Conservation (phyloP, 2,329 filamentous ascomycete species). For the Aspergillus carbonarius region DNA sequence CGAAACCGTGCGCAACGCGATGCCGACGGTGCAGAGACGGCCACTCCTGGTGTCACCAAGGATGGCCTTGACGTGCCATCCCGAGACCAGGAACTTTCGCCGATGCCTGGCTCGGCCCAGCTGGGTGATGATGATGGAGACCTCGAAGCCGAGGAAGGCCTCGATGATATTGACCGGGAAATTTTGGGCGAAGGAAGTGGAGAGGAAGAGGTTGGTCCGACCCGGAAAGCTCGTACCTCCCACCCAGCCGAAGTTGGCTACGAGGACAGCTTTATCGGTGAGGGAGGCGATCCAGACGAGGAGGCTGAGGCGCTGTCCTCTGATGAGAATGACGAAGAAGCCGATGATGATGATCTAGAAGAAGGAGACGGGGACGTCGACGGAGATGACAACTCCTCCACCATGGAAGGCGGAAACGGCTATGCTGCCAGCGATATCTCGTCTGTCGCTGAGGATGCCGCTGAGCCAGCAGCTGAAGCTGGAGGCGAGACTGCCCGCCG, state of each 20-base stretch:
- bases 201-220: slow-evolving; percentile 33
- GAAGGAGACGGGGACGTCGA: slow-evolving; percentile 32
- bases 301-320: slow-evolving; percentile 28
- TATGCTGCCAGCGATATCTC: slow-evolving; percentile 35
- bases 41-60: slow-evolving; percentile 9
- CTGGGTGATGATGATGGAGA: slow-evolving; percentile 26
- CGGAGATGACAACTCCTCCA: slow-evolving; percentile 33
- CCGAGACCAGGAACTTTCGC: slow-evolving; percentile 24
- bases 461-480: slow-evolving; percentile 10
- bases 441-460: slow-evolving; percentile 23
- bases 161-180: slow-evolving; percentile 41
- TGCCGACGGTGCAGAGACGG: slow-evolving; percentile 13
- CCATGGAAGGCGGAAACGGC: slow-evolving; percentile 32
- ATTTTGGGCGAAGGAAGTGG: slow-evolving; percentile 37
- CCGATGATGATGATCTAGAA: slow-evolving; percentile 37
- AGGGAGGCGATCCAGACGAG: slow-evolving; percentile 26
- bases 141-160: slow-evolving; percentile 33
- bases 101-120: slow-evolving; percentile 13
- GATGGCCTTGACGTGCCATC: slow-evolving; percentile 25
- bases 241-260: slow-evolving; percentile 24
- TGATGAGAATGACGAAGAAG: slow-evolving; percentile 29
- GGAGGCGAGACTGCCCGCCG: background rate
- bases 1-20: slow-evolving; percentile 23
- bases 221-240: slow-evolving; percentile 15
- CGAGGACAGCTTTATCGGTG: slow-evolving; percentile 28